Conservation (phyloP, 2,329 filamentous ascomycete genomes). For the Cladophialophora psammophila region DNA sequence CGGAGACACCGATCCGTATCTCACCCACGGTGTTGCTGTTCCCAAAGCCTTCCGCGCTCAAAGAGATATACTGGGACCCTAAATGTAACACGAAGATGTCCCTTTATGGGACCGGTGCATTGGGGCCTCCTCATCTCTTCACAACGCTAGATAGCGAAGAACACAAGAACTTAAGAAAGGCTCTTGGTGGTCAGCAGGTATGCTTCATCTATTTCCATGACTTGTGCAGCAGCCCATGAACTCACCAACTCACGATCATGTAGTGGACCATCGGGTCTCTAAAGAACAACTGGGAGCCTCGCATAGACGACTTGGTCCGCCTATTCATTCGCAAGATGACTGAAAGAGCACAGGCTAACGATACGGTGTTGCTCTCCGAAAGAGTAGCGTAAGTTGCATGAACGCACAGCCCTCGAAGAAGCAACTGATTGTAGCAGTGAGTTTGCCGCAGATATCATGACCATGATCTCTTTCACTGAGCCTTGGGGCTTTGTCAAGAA, state of each 20-base stretch:
- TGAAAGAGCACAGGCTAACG: neutral
- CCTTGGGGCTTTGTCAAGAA: constrained; percentile 15
- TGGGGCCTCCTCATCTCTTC: constrained; percentile 13
- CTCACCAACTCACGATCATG: neutral
- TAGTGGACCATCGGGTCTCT: constrained; percentile 15
- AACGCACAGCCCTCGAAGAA: too few species aligned
- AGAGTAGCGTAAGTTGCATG: constrained; percentile 2
- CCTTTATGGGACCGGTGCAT: constrained; percentile 5
- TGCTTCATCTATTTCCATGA: neutral
- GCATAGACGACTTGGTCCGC: constrained; percentile 7
- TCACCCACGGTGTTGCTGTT: constrained; percentile 9
- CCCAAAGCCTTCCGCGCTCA: neutral
- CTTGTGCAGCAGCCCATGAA: neutral
- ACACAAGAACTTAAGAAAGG: constrained; percentile 6
- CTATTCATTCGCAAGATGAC: constrained; percentile 10
- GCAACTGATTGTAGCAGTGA: constrained; percentile 7
- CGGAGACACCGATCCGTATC: constrained; percentile 6
- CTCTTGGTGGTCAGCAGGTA: constrained; percentile 6
- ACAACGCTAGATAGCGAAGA: constrained; percentile 12
- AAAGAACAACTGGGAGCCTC: constrained; percentile 16
- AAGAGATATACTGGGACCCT: constrained; percentile 16
- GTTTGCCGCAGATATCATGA: constrained; percentile 15
- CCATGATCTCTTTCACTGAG: constrained; percentile 15
- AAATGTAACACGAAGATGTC: constrained; percentile 7
- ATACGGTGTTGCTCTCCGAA: neutral